Conservation (phyloP, 257 asterid species). For the Solanum verrucosum region DNA sequence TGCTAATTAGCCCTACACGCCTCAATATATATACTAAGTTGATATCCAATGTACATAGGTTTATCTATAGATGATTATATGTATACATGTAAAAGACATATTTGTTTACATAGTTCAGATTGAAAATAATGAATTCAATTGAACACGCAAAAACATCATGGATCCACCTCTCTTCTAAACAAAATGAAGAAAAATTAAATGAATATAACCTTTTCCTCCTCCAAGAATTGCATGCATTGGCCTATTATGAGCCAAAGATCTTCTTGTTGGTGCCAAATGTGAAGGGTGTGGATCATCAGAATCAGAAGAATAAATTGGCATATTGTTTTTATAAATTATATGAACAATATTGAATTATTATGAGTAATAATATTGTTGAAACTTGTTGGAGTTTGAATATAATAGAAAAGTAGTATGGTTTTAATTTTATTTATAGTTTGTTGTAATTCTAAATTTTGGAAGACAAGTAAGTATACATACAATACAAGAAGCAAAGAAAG, state of each 20-base stretch:
- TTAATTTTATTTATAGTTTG: not conserved
- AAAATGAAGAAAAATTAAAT: not conserved
- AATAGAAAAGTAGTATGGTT: not conserved
- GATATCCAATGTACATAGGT: too few species aligned
- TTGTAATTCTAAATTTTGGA: constrained; percentile 9
- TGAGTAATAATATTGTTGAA: not conserved
- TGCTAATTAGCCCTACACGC: not conserved
- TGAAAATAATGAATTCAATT: not conserved
- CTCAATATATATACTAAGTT: not conserved
- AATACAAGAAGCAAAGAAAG: constrained; percentile 20
- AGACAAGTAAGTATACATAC: not conserved
- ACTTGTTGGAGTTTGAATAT: not conserved
- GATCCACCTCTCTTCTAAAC: too few species aligned
- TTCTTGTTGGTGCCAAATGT: constrained; percentile 2
- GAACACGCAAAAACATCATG: not conserved
- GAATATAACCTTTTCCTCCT: constrained; percentile 38
- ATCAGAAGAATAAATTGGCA: constrained; percentile 10
- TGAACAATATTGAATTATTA: not conserved
- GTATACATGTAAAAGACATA: too few species aligned
- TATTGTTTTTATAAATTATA: not conserved
- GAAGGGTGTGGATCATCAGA: constrained; percentile 3
- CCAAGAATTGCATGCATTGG: constrained; percentile 46
- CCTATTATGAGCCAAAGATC: constrained; percentile 30
- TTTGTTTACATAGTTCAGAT: not conserved
- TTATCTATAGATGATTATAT: too few species aligned